Percentiles rank a stretch among this genome's conserved stretches.
These are phyloP conservation scores for Schwanniomyces pseudopolymorphus DNA, from an alignment of 805 yeast genomes.

Conservation along the genomic window DNA sequence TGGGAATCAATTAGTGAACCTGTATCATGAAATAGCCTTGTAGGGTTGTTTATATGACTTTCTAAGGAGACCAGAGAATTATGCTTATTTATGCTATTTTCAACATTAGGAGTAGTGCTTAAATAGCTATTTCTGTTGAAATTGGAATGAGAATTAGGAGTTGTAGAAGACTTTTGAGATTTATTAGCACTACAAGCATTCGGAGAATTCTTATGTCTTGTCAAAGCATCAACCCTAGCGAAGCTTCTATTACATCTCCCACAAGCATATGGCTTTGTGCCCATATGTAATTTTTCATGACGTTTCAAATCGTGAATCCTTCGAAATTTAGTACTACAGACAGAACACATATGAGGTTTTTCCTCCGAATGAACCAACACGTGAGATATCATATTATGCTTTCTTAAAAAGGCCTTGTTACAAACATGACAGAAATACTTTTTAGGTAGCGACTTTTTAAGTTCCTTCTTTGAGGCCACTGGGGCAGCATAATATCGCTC, in stretches of 20 bases:
- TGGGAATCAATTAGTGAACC: background rate
- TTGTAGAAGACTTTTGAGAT: slow-evolving; percentile 4
- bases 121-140: slow-evolving; percentile 1
- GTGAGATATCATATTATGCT: slow-evolving; percentile 74
- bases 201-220: slow-evolving; percentile 57
- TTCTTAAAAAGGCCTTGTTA: slow-evolving; percentile 63
- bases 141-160: slow-evolving; percentile 5
- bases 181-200: slow-evolving; percentile 29
- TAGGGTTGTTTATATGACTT: background rate
- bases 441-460: slow-evolving; percentile 15
- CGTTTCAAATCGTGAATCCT: slow-evolving; percentile 75
- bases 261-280: slow-evolving; percentile 69
- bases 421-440: slow-evolving; percentile 58
- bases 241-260: slow-evolving; percentile 59
- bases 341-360: slow-evolving; percentile 62
- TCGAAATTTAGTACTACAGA: slow-evolving; percentile 63
- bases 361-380: slow-evolving; percentile 63
- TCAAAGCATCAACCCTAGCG: slow-evolving; percentile 75
- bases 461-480: background rate
- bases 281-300: slow-evolving; percentile 73
- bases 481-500: background rate
- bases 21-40: background rate
- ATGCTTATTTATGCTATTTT: background rate
- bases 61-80: background rate
- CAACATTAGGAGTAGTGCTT: background rate